These are phyloP conservation scores for Phanerochaete sordida DNA, from an alignment of 768 basidiomycete species.

Conservation along the genomic window DNA sequence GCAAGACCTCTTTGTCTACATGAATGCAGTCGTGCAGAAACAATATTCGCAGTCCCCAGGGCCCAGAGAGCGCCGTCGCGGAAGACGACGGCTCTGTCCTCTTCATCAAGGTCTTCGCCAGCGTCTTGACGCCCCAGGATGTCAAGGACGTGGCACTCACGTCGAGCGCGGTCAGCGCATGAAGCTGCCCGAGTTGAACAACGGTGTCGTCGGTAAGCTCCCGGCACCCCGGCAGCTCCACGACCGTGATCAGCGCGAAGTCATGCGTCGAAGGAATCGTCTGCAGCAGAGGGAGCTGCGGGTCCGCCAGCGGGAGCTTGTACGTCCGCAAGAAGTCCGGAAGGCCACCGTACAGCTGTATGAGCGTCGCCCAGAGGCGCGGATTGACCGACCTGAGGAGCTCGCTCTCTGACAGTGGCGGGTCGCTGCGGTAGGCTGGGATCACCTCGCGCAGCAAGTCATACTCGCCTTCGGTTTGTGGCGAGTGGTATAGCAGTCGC, in stretches of 20 bases:
- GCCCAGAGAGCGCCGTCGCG: slow-evolving; percentile 30
- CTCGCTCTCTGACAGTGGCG: slow-evolving; percentile 2
- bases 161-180: slow-evolving; percentile 61
- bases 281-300: slow-evolving; percentile 54
- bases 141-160: slow-evolving; percentile 51
- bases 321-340: slow-evolving; percentile 41
- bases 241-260: slow-evolving; percentile 63
- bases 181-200: slow-evolving; percentile 45
- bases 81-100: slow-evolving; percentile 24
- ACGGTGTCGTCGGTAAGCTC: slow-evolving; percentile 61
- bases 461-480: slow-evolving; percentile 18
- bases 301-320: slow-evolving; percentile 50
- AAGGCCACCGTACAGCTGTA: slow-evolving; percentile 55
- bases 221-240: slow-evolving; percentile 53
- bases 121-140: slow-evolving; percentile 46
- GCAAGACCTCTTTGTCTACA: slow-evolving; percentile 42
- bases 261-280: slow-evolving; percentile 46
- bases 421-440: slow-evolving; percentile 17
- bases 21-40: slow-evolving; percentile 49
- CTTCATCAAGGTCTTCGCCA: slow-evolving; percentile 46
- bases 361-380: slow-evolving; percentile 56
- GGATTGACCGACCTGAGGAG: slow-evolving; percentile 41
- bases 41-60: slow-evolving; percentile 59
- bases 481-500: slow-evolving; percentile 35
- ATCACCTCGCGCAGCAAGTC: slow-evolving; percentile 41